Evolutionary conservation across 2,329 filamentous ascomycete species (phyloP), one percentile per base, ranked within the genome.

Genomic region (Colletotrichum tofieldiae): DNA sequence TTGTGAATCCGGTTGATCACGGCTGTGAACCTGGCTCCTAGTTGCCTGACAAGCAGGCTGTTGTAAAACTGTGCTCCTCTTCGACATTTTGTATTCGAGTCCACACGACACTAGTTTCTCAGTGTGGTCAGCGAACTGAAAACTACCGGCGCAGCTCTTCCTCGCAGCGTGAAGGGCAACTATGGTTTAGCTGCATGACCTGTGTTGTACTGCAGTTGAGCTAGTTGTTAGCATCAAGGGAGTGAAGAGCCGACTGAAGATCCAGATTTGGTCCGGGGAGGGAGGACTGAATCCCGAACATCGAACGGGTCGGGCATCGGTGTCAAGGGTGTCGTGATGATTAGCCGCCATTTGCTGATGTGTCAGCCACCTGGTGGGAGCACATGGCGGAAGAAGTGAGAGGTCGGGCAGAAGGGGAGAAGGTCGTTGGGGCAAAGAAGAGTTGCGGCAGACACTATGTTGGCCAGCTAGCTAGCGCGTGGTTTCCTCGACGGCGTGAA

Each of bases 131-230:
- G 20, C 64, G 49, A 49, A 32, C 23, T 37, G 56, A 18, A 63
- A 58, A 45, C 59, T 52, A 59, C 65, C 52, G 39, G 29, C 45
- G 23, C 11, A 68, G 43, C 69, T 64, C 59, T 54, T 29, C 18
- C 54, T 69, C 69, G 29, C 39, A 26, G n/a, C 35, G 7, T 45
- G 23, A 37, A 26, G 54, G 32, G 54, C 45, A 43, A 55, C 32
- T 64, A 52, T 35, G 45, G 16, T 14, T 47, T 69, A 65, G 69
- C 45, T 41, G 65, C 69, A 72, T 72, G 65, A 18, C 41, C 65
- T 54, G 45, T n/a, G 59, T 26, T 43, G 45, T 26, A 60, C 35
- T 52, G 35, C 35, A 43, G 59, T 16, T 16, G 26, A 39, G 45
- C 51, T 54, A 66, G 26, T n/a, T 18, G 16, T 35, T 43, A 49